phyloP scores from a whole-genome alignment of 805 yeast species.

The Suhomyces sp. region DNA sequence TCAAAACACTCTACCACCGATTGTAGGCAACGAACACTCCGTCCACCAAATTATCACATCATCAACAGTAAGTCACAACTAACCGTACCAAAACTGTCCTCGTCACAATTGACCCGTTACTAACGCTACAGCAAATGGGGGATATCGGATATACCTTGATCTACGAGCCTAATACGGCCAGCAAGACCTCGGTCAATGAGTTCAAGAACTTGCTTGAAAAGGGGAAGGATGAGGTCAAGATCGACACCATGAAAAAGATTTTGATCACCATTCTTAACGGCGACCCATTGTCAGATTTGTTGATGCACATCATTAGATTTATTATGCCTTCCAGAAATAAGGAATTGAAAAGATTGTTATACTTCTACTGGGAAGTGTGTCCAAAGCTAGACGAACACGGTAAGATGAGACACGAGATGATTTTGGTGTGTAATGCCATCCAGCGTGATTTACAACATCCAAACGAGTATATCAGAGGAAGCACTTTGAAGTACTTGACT shows the following conservation, averaged over 20 bases:
- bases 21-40: no score
- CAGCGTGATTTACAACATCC: conserved; percentile 98
- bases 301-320: conserved; percentile 96
- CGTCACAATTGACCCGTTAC: no score
- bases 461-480: conserved; percentile 94
- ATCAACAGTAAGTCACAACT: no score
- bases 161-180: conserved; percentile 70
- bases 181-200: conserved; percentile 65
- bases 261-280: conserved; percentile 87
- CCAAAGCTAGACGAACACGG: conserved; percentile 88
- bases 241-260: conserved; percentile 86
- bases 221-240: conserved; percentile 83
- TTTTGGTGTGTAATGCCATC: conserved; percentile 95
- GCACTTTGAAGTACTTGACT: conserved; percentile 85
- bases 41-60: no score
- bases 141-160: conserved; percentile 82
- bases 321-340: conserved; percentile 95
- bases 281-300: conserved; percentile 84
- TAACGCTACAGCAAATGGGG: no score
- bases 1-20: conserved; percentile 4
- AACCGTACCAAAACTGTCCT: no score
- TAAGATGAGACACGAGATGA: conserved; percentile 96
- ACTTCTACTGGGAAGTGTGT: conserved; percentile 97
- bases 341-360: conserved; percentile 85
- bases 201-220: conserved; percentile 78